Percentiles rank a stretch among this genome's conserved stretches.
Conservation (phyloP, 225 moss, liverwort and hornwort genomes). For the Thuidium tamariscinum region DNA sequence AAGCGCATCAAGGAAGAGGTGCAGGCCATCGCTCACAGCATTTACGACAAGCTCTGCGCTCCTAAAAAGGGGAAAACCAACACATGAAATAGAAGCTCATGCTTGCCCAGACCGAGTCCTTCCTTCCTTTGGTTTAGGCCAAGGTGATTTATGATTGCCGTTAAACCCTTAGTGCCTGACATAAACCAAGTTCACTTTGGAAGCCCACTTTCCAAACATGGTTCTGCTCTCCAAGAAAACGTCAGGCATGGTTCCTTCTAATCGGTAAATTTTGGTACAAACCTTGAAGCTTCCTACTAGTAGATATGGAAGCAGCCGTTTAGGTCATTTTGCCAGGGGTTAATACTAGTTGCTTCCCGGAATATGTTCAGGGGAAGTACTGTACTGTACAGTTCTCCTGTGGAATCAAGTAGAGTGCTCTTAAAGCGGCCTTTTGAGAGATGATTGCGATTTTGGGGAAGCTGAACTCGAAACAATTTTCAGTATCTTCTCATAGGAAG, state of each 20-base stretch:
- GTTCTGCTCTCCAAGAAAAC: neutral
- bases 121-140: neutral
- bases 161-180: neutral
- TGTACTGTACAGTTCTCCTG: neutral
- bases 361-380: neutral
- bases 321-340: neutral
- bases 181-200: neutral
- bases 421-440: too few relatives aligned
- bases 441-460: too few relatives aligned
- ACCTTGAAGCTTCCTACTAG: neutral
- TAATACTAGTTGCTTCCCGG: neutral
- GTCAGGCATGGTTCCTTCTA: neutral
- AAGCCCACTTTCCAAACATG: neutral
- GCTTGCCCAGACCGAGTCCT: neutral
- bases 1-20: constrained; percentile 30
- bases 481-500: too few relatives aligned
- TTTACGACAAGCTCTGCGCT: constrained; percentile 9
- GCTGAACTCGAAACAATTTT: too few relatives aligned
- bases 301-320: neutral
- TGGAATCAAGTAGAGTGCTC: neutral
- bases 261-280: neutral
- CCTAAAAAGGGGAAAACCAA: neutral
- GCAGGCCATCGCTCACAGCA: constrained; percentile 14
- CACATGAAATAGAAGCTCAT: neutral
- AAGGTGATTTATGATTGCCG: neutral